These are phyloP conservation scores for Aspergillus aculeatus DNA, from an alignment of 2,329 filamentous ascomycete genomes.

Conservation along the genomic window DNA sequence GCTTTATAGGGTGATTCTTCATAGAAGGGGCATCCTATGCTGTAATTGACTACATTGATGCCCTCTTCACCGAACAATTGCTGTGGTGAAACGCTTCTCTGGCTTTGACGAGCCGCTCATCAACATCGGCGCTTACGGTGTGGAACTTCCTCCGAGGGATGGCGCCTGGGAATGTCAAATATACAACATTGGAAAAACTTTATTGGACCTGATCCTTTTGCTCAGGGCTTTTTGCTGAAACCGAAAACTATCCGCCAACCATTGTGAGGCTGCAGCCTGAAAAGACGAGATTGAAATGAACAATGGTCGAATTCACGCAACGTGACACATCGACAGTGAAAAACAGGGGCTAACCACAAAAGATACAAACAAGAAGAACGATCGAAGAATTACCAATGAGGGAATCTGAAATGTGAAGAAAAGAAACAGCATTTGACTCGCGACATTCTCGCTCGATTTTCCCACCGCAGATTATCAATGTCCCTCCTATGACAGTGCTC, in stretches of 20 bases:
- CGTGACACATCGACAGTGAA: slow-evolving; percentile 23
- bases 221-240: slow-evolving; percentile 13
- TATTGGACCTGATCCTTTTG: slow-evolving; percentile 27
- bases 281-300: slow-evolving; percentile 26
- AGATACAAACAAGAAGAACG: slow-evolving; percentile 18
- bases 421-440: slow-evolving; percentile 15
- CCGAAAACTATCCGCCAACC: slow-evolving; percentile 24
- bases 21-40: neutral
- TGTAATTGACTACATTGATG: neutral
- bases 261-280: slow-evolving; percentile 25
- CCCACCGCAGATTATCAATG: neutral
- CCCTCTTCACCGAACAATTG: neutral
- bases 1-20: neutral
- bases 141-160: slow-evolving; percentile 25
- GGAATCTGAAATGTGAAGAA: slow-evolving; percentile 24
- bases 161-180: slow-evolving; percentile 12
- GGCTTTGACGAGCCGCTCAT: slow-evolving; percentile 34
- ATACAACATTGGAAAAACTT: slow-evolving; percentile 19
- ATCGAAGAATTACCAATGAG: slow-evolving; percentile 14
- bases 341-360: slow-evolving; percentile 19
- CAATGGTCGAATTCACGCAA: slow-evolving; percentile 27
- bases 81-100: slow-evolving; percentile 15
- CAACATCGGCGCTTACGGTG: slow-evolving; percentile 35
- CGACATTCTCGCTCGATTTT: neutral
- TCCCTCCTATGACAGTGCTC: slow-evolving; percentile 24